Evolutionary conservation across 1,139 yeast genomes (phyloP), one percentile per base, ranked within the genome.

Genomic region (Yamadazyma diddensiae): DNA sequence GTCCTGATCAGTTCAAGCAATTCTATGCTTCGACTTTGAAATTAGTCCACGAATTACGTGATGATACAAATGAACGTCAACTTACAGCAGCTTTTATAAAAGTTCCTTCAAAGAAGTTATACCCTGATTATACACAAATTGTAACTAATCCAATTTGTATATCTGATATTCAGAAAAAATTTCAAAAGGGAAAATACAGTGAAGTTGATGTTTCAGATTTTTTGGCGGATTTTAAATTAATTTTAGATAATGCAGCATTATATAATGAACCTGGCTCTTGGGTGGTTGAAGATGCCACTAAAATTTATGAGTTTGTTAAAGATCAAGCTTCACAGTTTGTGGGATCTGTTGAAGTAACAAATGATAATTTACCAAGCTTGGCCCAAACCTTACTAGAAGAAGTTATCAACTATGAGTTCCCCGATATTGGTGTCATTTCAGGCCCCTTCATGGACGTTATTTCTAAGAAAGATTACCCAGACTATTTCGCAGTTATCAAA

Each of bases 111-210:
- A 82, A 77, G 50, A 82, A 82, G 45, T 62, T 75, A 24, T 87
- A 84, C 45, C 95, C 97, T 0, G 94, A 85, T 50, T 92, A 90
- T 57, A 84, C 81, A 52, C 73, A 77, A 34, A 66, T 81, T 38
- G 77, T 85, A 21, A 56, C 58, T 16, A 53, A 62, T n/a, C 94
- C 95, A 3, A 73, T 84, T 7, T 79, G 92, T 1, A 54, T 85
- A 9, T 57, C 73, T 29, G 94, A 84, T 43, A 80, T 82, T 26
- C 74, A 67, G 42, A 65, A 55, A 48, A 79, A 67, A 49, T 58
- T 61, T 33, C 53, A 54, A 17, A 56, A 47, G 28, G 61, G 61
- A 12, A 59, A 52, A 23, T 73, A 72, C 39, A 34, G 55, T 0
- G 43, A 42, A 8, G 39, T 42, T 5, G 40, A 58, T 2, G 42